Conservation (phyloP, 2,329 filamentous ascomycete genomes). For the Fusarium concolor region DNA sequence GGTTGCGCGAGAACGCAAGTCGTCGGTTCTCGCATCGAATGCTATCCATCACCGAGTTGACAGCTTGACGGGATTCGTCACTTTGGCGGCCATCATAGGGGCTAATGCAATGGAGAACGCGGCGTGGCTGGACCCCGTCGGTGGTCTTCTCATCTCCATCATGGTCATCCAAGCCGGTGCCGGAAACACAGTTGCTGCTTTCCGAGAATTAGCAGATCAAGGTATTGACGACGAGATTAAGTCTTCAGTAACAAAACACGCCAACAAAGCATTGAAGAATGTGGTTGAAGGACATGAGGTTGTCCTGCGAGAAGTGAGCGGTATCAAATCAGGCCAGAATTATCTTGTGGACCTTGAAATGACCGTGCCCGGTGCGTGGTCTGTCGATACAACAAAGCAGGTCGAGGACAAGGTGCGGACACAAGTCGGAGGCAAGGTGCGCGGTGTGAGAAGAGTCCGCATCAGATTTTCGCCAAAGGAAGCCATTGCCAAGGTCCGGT, state of each 20-base stretch:
- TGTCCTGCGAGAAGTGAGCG: conserved; percentile 82
- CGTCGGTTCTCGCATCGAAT: conserved; percentile 94
- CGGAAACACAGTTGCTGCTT: conserved; percentile 83
- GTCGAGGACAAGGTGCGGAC: conserved; percentile 81
- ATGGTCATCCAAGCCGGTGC: conserved; percentile 93
- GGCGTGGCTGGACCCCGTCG: conserved; percentile 93
- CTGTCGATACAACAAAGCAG: conserved; percentile 74
- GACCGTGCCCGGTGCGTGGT: conserved; percentile 81
- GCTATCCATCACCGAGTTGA: conserved; percentile 97
- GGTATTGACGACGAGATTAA: conserved; percentile 88
- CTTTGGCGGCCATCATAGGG: conserved; percentile 86
- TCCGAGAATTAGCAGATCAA: conserved; percentile 92
- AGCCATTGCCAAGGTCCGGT: conserved; percentile 65
- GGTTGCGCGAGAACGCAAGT: conserved; percentile 92
- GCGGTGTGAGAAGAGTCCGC: conserved; percentile 84
- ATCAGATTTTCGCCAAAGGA: conserved; percentile 84
- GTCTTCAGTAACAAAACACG: conserved; percentile 74
- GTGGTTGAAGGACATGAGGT: conserved; percentile 68
- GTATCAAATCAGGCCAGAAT: conserved; percentile 96
- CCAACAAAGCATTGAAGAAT: conserved; percentile 67
- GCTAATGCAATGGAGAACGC: conserved; percentile 88
- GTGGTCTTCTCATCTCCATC: conserved; percentile 89
- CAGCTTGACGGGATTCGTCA: conserved; percentile 93
- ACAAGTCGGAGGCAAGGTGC: conserved; percentile 78
- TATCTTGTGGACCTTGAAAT: conserved; percentile 93